Percentiles rank a stretch among this genome's conserved stretches.
phyloP scores from a whole-genome alignment of 345 rosid species.

The Rhizophora apiculata region DNA sequence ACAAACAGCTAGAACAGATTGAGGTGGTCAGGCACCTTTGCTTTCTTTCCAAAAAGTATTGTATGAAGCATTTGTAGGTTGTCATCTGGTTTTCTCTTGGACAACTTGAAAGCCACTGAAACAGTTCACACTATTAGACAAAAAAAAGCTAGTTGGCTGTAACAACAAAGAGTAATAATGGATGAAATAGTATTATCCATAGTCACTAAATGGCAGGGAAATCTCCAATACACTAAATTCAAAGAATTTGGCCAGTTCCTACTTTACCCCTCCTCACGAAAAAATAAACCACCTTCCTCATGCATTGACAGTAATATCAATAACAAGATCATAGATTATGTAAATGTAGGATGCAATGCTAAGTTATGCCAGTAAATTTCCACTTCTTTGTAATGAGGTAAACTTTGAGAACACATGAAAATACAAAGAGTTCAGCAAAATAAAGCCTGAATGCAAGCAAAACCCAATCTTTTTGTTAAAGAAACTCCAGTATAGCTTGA shows the following conservation, averaged over 20 bases:
- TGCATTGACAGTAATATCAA: background rate
- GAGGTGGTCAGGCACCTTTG: conserved; percentile 52
- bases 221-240: background rate
- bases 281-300: background rate
- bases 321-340: background rate
- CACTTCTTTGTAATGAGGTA: too few relatives aligned
- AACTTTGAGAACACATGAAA: too few relatives aligned
- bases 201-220: background rate
- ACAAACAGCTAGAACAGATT: background rate
- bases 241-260: background rate
- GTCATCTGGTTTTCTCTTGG: conserved; percentile 92
- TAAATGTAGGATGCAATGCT: background rate
- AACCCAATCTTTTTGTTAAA: too few relatives aligned
- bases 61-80: conserved; percentile 70
- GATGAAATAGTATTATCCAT: conserved; percentile 1
- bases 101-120: conserved; percentile 96
- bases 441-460: too few relatives aligned
- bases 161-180: conserved; percentile 11
- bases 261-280: background rate
- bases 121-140: conserved; percentile 29
- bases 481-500: too few relatives aligned
- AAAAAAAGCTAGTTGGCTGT: conserved; percentile 10
- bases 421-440: too few relatives aligned
- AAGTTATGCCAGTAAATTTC: background rate
- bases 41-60: conserved; percentile 93